Percentiles rank a stretch among this genome's conserved stretches.
These are phyloP conservation scores for Ambrosiella cleistominuta DNA, from an alignment of 2,329 filamentous ascomycete genomes.

Conservation along the genomic window DNA sequence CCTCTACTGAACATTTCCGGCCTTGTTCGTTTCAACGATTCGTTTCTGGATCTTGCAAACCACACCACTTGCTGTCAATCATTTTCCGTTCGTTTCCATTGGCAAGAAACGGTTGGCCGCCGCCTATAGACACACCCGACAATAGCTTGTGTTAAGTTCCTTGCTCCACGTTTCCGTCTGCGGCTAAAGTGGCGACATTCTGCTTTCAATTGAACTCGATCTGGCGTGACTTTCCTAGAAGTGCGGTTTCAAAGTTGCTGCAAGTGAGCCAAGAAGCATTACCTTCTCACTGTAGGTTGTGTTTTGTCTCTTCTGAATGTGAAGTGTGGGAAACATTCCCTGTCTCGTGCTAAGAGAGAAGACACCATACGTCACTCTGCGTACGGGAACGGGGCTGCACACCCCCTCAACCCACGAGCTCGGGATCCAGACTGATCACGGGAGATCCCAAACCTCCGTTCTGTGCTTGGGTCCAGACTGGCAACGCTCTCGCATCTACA, in stretches of 20 bases:
- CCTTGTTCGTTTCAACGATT: neutral
- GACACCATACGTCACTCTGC: neutral
- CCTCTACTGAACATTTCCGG: neutral
- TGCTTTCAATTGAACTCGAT: neutral
- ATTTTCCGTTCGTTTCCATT: neutral
- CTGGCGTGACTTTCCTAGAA: slow-evolving; percentile 3
- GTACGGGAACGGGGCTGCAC: neutral
- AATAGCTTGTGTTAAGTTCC: neutral
- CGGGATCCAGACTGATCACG: neutral
- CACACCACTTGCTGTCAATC: neutral
- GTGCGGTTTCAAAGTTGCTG: neutral
- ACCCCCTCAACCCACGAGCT: neutral
- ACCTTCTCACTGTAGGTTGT: neutral
- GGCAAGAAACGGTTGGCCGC: neutral
- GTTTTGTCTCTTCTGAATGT: neutral
- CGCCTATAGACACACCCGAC: neutral
- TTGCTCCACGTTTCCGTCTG: neutral
- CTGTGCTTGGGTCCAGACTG: neutral
- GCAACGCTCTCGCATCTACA: neutral
- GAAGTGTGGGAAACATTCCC: neutral
- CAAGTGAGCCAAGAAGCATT: neutral
- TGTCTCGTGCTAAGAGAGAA: neutral
- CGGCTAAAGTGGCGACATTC: slow-evolving; percentile 2
- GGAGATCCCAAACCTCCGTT: neutral
- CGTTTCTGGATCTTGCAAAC: neutral